Evolutionary conservation across 1,139 yeast genomes (phyloP), one percentile per base, ranked within the genome.

Genomic region (Zygosaccharomyces sapae): DNA sequence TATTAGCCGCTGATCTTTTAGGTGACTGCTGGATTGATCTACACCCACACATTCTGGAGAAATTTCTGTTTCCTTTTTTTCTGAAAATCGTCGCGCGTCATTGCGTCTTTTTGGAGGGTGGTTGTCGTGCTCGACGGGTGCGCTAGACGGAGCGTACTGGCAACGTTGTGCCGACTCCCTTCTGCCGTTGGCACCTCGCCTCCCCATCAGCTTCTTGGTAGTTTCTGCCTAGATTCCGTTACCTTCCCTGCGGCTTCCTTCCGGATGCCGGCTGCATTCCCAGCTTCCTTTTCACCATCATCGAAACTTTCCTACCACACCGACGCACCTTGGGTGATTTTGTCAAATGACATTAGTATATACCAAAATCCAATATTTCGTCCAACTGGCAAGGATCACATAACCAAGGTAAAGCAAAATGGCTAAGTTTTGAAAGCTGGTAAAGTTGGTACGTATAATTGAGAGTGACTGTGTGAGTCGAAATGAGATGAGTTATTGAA

Each of bases 371-470:
- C n/a, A 27, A 37, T n/a, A 37, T 37, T 37, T 24, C 20, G 24
- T 22, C 29, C 18, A 37, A 22, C 18, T 27, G 30, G 9, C 40
- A 37, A 24, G 24, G 40, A 37, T 37, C 40, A 37, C 33, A 37
- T 27, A 37, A 37, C 31, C 27, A 19, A 37, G 40, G 40, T 25
- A 37, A 37, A 37, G 40, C 40, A 61, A 78, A 76, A 85, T 85
- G 92, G 92, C 96, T 80, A 90, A 90, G 80, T 90, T 85, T 84
- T 90, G 80, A 90, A 90, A 83, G 86, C 97, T 75, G 97, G 97
- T 83, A 90, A 88, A 86, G 97, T 90, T 86, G 54, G 54, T 46
- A 48, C 51, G 50, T 50, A 45, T 45, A 33, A 13, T 34, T 25
- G 44, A 18, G 9, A 19, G 16, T 24, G 35, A 10, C 30, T n/a